Conservation (phyloP, 352 stramenopile genomes). For the Pseudoperonospora humuli region DNA sequence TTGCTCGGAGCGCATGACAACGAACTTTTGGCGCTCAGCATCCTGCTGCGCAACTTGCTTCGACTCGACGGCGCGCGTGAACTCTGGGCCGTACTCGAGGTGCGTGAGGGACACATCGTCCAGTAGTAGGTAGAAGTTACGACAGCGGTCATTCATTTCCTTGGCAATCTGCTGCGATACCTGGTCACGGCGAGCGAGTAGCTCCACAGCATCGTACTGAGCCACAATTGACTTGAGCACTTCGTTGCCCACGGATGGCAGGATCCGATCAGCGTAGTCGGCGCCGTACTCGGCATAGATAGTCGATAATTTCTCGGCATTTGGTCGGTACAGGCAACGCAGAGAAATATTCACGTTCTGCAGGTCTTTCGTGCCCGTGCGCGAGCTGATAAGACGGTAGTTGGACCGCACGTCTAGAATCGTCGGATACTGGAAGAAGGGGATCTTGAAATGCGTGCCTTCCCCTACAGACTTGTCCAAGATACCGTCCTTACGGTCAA, state of each 20-base stretch:
- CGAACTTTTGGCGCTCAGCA: conserved; percentile 98
- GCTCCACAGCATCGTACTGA: conserved; percentile 99
- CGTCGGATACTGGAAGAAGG: conserved; percentile 95
- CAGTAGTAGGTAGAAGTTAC: conserved; percentile 97
- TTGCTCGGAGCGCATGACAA: conserved; percentile 98
- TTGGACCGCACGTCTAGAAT: conserved; percentile 98
- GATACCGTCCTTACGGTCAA: conserved; percentile 97
- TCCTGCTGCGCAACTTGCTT: conserved; percentile 99
- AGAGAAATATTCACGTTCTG: conserved; percentile 99
- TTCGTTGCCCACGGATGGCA: conserved; percentile 98
- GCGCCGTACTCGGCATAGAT: conserved; percentile 97
- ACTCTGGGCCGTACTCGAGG: conserved; percentile 98
- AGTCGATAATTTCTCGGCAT: conserved; percentile 90
- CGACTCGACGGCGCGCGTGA: conserved; percentile 98
- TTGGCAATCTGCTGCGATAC: conserved; percentile 95
- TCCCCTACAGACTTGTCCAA: conserved; percentile 92
- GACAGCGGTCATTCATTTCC: conserved; percentile 94
- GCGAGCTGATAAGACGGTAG: conserved; percentile 94
- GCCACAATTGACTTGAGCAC: conserved; percentile 92
- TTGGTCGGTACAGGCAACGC: conserved; percentile 91
- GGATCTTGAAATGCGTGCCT: conserved; percentile 99
- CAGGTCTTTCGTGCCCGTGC: conserved; percentile 98
- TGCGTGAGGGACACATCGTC: conserved; percentile 99
- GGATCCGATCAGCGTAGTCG: conserved; percentile 98
- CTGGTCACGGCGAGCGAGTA: conserved; percentile 98